Evolutionary conservation across 768 basidiomycete genomes (phyloP), one percentile per base, ranked within the genome.

Genomic region (Phanerodontia chrysosporium): DNA sequence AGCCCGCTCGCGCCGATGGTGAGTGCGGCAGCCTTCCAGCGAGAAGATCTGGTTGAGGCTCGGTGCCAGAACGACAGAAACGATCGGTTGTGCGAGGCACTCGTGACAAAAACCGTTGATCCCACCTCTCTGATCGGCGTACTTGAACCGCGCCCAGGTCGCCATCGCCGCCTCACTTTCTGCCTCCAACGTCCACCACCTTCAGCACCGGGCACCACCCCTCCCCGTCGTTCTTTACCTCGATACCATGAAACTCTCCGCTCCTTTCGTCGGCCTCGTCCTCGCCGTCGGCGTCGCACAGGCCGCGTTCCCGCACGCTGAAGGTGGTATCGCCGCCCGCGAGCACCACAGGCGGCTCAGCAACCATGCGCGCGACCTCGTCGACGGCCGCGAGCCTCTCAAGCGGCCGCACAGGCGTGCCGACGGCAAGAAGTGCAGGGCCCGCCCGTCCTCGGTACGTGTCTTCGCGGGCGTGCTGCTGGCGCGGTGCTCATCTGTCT

Each of bases 241-340:
- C 57, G 29, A 66, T 39, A 54, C 61, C 59, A 83, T 83, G 82
- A 81, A 76, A 74, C 58, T 78, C 61, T 65, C 73, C 54, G 66
- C 75, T 62, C 67, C 78, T 64, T 67, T 83, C 53, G 67, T 78
- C 60, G 66, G 76, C 45, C 64, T 75, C 59, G 63, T 64, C 49
- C 63, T 64, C 45, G 58, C 68, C 52, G 58, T 61, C 54, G 69
- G 70, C 32, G 60, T 64, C 49, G 71, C 65, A 51, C 66, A 70
- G 49, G 74, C 70, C 48, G 74, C 77, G 21, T 72, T 71, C 51
- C 67, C 61, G 29, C 57, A 73, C 51, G 64, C 73, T 56, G 49
- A 49, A 44, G 42, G 60, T 35, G 76, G 74, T 45, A 78, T 80
- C 58, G 69, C 72, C 49, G 67, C 66, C 27, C 54, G 79, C 35